Evolutionary conservation across 2,329 filamentous ascomycete genomes (phyloP).

Genomic region (Davidsoniella eucalypti): DNA sequence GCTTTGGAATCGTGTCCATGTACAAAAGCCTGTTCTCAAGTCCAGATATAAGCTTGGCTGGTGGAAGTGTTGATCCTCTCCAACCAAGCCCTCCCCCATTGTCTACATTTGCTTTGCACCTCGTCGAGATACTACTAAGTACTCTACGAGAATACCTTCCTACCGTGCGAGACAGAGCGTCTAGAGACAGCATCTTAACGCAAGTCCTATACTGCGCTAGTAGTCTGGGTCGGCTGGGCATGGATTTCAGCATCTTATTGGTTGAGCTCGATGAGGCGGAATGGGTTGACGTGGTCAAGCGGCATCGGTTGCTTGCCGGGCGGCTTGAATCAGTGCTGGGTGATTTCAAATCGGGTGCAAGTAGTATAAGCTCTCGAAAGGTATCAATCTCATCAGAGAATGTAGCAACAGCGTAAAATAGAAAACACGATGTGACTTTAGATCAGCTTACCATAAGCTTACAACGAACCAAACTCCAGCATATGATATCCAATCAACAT

Average conservation of each 20-base stretch:
- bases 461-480: too few species aligned
- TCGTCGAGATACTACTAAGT: conserved; percentile 65
- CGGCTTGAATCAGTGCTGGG: conserved; percentile 55
- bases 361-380: conserved; percentile 8
- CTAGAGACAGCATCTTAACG: conserved; percentile 74
- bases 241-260: conserved; percentile 82
- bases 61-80: conserved; percentile 25
- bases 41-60: not conserved
- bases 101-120: conserved; percentile 67
- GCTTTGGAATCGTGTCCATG: conserved; percentile 87
- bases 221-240: conserved; percentile 74
- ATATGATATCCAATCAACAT: too few species aligned
- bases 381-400: not conserved
- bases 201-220: conserved; percentile 89
- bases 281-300: conserved; percentile 80
- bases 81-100: conserved; percentile 56
- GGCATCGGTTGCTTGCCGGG: conserved; percentile 71
- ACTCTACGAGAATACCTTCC: conserved; percentile 64
- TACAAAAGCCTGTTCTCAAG: conserved; percentile 73
- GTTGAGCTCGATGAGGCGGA: conserved; percentile 31
- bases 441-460: not conserved
- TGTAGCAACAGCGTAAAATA: too few species aligned
- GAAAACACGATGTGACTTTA: too few species aligned
- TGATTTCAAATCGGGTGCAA: conserved; percentile 24
- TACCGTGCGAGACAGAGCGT: conserved; percentile 61